Percentiles rank a stretch among this genome's conserved stretches.
Evolutionary conservation across 2,329 filamentous ascomycete genomes (phyloP).

Genomic region (Hypoxylon sp.): DNA sequence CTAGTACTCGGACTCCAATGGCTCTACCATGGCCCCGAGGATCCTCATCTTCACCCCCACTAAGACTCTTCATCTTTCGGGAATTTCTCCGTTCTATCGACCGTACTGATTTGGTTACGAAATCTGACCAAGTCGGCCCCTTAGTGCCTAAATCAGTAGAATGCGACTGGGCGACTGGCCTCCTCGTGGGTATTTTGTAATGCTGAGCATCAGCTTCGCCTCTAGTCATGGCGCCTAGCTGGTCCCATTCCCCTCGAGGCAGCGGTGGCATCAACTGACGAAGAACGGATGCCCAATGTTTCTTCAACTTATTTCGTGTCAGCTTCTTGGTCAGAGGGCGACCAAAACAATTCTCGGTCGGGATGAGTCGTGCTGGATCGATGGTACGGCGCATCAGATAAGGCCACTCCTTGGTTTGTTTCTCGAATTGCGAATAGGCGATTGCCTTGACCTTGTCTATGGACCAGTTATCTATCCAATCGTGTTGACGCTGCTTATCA

Average conservation of each 20-base stretch:
- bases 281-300: constrained; percentile 64
- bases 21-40: constrained; percentile 53
- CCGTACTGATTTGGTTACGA: constrained; percentile 59
- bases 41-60: constrained; percentile 57
- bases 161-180: constrained; percentile 51
- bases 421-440: constrained; percentile 59
- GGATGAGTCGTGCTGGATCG: constrained; percentile 57
- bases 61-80: constrained; percentile 56
- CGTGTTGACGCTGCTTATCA: constrained; percentile 34
- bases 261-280: constrained; percentile 69
- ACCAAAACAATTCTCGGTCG: constrained; percentile 65
- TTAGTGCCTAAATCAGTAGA: background rate
- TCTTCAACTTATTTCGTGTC: constrained; percentile 60
- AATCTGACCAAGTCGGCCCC: constrained; percentile 61
- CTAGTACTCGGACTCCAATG: constrained; percentile 56
- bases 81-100: constrained; percentile 58
- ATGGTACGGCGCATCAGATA: constrained; percentile 51
- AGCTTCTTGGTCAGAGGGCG: constrained; percentile 59
- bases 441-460: constrained; percentile 60
- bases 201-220: constrained; percentile 58
- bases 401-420: constrained; percentile 52
- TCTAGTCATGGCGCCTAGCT: constrained; percentile 62
- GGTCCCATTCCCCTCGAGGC: constrained; percentile 68
- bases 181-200: constrained; percentile 58
- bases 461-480: constrained; percentile 68